Base-by-base conservation (phyloP, 1,139 yeast species). In the Lodderomyces jiufengensis region DNA sequence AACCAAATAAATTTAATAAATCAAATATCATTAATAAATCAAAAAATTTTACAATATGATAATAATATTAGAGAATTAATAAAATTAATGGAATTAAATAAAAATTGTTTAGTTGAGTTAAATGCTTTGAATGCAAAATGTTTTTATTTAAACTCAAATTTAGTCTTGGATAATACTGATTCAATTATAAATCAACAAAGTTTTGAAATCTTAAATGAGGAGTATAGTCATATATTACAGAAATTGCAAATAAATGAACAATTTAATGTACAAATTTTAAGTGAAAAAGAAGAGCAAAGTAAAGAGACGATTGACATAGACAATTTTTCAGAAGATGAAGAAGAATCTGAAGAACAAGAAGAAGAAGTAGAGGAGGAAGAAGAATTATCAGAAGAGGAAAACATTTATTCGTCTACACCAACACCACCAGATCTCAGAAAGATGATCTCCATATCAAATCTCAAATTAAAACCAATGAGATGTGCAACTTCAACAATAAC, bases 121-220 rank as follows among this genome's bases (percentile, higher is more conserved):
- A 51, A 58, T 39, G 58, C 55, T 24, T 52, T 70, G 32, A 48
- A 56, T 29, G 65, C 63, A 36, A 61, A 58, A 43, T 50, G 63
- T 3, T 56, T 55, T 37, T 55, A 59, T 38, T 55, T 69, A 29
- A 73, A 68, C 43, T 54, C 66, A 7, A 63, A 57, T 36, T 37
- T 67, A 31, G 49, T 46, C 15, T 37, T 50, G 31, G 21, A 21
- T 11, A 11, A 20, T 4, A 64, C 62, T 39, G 74, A 67, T 45
- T 28, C 30, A 16, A 41, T 57, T 33, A 64, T 72, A 62, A 51
- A 72, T 65, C 43, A 71, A 57, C 54, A 73, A 59, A 70, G 79
- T 1, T 63, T 74, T 42, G 75, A 70, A 33, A 76, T 73, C 41
- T 49, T 80, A 32, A 54, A 62, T 26, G 51, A 60, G 30, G 85